A percentile compares a stretch with the other conserved stretches of the same genome.
phyloP scores from a whole-genome alignment of 768 basidiomycete species.

The Tricholoma furcatifolium region DNA sequence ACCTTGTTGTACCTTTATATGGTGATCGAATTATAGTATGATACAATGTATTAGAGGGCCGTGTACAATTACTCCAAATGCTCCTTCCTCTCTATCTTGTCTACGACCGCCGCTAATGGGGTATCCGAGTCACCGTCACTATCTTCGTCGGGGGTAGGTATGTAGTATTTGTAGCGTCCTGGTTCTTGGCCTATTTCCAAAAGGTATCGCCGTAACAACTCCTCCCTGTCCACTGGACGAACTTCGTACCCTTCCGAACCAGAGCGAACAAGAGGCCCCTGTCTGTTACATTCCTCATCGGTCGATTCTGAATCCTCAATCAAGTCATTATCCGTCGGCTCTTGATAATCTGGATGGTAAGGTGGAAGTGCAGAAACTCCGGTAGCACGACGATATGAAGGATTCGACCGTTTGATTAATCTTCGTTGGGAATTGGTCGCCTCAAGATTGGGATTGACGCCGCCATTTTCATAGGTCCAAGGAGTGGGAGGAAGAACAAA shows the following conservation, averaged over 20 bases:
- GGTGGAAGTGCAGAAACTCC: conserved; percentile 60
- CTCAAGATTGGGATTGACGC: conserved; percentile 71
- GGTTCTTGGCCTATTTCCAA: conserved; percentile 50
- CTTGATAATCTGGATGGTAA: conserved; percentile 71
- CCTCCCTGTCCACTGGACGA: conserved; percentile 57
- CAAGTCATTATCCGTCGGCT: conserved; percentile 24
- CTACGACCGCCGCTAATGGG: conserved; percentile 9
- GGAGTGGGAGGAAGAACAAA: conserved; percentile 62
- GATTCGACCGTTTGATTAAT: conserved; percentile 20
- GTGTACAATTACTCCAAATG: neutral
- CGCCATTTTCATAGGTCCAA: conserved; percentile 83
- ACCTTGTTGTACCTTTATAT: too few relatives aligned
- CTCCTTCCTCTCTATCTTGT: neutral
- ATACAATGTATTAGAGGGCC: neutral
- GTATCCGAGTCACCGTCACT: conserved; percentile 39
- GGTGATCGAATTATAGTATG: neutral
- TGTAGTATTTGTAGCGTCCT: conserved; percentile 67
- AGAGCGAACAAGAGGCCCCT: conserved; percentile 43
- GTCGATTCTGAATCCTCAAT: conserved; percentile 24
- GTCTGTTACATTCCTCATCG: conserved; percentile 27
- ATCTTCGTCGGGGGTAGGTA: conserved; percentile 51
- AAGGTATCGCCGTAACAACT: conserved; percentile 60
- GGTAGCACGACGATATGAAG: conserved; percentile 16
- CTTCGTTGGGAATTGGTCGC: conserved; percentile 51
- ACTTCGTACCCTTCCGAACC: conserved; percentile 88